These are phyloP conservation scores for Solanum ahanhuiri DNA, from an alignment of 257 asterid genomes.

Conservation along the genomic window DNA sequence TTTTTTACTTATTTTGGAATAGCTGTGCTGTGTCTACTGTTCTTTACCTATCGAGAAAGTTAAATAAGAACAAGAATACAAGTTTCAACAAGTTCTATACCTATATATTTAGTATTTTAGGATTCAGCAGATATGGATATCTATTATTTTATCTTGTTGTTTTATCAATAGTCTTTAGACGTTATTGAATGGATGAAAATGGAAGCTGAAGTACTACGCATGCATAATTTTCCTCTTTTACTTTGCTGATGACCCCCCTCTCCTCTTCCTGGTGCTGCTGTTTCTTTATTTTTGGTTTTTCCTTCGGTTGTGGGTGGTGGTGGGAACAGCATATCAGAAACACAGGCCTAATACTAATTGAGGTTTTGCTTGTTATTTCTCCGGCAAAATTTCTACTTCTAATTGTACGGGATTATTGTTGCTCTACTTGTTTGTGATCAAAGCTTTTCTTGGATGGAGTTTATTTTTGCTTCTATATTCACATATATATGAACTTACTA, in stretches of 20 bases:
- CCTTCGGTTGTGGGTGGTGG: not conserved
- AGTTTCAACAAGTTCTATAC: not conserved
- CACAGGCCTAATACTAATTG: not conserved
- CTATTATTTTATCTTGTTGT: not conserved
- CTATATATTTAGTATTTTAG: not conserved
- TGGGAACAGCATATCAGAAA: not conserved
- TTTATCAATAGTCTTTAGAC: not conserved
- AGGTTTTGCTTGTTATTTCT: not conserved
- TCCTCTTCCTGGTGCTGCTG: not conserved
- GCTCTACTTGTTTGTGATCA: not conserved
- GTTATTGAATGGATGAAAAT: not conserved
- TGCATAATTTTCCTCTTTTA: not conserved
- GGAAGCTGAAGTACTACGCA: not conserved
- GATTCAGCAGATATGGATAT: not conserved
- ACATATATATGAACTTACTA: not conserved
- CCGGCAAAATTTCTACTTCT: not conserved
- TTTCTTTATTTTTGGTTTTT: not conserved
- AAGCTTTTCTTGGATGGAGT: not conserved
- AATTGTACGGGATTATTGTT: not conserved
- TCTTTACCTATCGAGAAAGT: not conserved
- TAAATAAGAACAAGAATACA: not conserved
- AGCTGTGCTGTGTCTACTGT: not conserved
- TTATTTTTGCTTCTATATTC: not conserved
- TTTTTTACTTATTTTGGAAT: not conserved
- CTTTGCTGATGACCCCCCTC: not conserved